Evolutionary conservation across 345 rosid genomes (phyloP), one percentile per base, ranked within the genome.

Genomic region (Eutrema yunnanense): DNA sequence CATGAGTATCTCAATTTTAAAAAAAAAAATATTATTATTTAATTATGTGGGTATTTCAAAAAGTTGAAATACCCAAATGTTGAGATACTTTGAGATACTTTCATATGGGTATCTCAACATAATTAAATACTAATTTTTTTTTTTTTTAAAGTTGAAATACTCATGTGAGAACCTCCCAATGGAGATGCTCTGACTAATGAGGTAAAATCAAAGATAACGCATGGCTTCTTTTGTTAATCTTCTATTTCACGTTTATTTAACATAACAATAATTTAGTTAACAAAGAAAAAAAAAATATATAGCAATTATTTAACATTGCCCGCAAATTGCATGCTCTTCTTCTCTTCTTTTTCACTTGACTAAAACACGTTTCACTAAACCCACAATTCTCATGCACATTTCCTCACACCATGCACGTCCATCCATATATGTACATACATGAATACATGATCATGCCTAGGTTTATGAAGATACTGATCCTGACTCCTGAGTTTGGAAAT

Each of bases 341-440:
- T 41, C 37, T 37, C 30, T 48, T 16, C 10, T 19, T 46, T 57
- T 40, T 51, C 59, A 60, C 68, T 67, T 52, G 62, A 51, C 78
- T 10, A 51, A 14, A 61, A 61, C 73, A 67, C 64, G 69, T 75
- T 68, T 68, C 73, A 26, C 56, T 44, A 43, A 50, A 59, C 60
- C 54, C 62, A 50, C 67, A 74, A 59, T 41, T 59, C 52, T 59
- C 78, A 74, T 74, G 73, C 61, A 57, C 62, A 13, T 38, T 5
- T 47, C 64, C 5, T 46, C 71, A 65, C 71, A 55, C 77, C 51
- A 65, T 22, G 56, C 70, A 46, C 70, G 69, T 50, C 46, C 63
- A 52, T 33, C 54, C 44, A 12, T n/a, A 30, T 34, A 40, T 14
- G 34, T 2, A 16, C 13, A 36, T 30, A 42, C 9, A 12, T 55